Conservation (phyloP, 1,284 basidiomycete genomes). For the Leccinum variabile region DNA sequence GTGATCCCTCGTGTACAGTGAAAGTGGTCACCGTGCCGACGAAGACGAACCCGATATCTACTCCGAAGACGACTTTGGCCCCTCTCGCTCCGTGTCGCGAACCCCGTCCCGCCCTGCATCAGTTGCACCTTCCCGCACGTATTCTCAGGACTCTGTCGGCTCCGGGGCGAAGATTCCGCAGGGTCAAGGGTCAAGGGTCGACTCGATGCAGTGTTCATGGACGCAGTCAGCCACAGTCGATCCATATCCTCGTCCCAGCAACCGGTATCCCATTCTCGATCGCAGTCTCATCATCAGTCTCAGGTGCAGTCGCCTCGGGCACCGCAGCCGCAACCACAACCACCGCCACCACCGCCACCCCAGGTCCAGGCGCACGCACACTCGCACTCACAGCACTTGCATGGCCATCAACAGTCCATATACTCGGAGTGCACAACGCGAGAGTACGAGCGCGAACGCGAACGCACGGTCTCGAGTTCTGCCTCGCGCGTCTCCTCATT, state of each 20-base stretch:
- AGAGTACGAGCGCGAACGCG: constrained; percentile 28
- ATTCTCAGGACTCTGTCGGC: constrained; percentile 31
- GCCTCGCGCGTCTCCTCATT: constrained; percentile 30
- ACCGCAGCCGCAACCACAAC: not conserved
- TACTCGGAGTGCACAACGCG: constrained; percentile 27
- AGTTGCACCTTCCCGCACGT: constrained; percentile 31
- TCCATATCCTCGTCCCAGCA: constrained; percentile 26
- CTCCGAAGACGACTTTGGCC: constrained; percentile 51
- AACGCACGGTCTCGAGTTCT: constrained; percentile 27
- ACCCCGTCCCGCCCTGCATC: constrained; percentile 31
- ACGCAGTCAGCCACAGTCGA: constrained; percentile 26
- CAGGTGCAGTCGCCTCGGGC: not conserved
- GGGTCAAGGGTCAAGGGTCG: constrained; percentile 19
- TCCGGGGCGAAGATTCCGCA: constrained; percentile 33
- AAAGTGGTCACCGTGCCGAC: constrained; percentile 67
- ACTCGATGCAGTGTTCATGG: constrained; percentile 26
- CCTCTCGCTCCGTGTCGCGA: constrained; percentile 33
- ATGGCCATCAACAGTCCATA: constrained; percentile 12
- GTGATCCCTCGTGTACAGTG: constrained; percentile 77
- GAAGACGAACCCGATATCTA: constrained; percentile 63
- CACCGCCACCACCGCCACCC: not conserved
- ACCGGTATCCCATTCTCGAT: constrained; percentile 16
- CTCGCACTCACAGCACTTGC: not conserved
- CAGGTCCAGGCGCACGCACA: not conserved
- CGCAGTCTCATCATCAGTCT: constrained; percentile 18